Conservation (phyloP, 176 grass and related monocot species). For the Guadua angustifolia region DNA sequence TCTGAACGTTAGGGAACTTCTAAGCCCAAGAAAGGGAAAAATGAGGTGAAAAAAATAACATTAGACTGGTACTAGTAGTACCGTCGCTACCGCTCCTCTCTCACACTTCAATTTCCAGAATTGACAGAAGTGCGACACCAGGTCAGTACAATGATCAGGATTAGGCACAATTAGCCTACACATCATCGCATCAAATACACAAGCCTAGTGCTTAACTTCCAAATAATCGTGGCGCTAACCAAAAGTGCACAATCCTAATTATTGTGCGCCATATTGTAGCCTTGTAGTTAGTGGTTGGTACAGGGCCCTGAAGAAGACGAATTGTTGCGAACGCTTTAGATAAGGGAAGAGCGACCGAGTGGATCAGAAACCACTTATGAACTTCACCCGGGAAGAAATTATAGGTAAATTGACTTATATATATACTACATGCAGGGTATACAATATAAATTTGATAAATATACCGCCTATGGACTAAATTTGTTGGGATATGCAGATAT, state of each 20-base stretch:
- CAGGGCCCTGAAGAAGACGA: not conserved
- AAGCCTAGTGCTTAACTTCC: not conserved
- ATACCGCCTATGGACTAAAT: too few species aligned
- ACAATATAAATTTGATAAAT: too few species aligned
- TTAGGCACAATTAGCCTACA: not conserved
- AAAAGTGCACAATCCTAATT: slow-evolving; percentile 1
- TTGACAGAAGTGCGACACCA: not conserved
- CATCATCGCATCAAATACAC: slow-evolving; percentile 31
- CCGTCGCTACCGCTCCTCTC: slow-evolving; percentile 2
- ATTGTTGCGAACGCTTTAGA: slow-evolving; percentile 16
- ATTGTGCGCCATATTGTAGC: slow-evolving; percentile 29
- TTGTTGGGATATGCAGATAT: too few species aligned
- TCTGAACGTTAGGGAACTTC: not conserved
- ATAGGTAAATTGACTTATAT: too few species aligned
- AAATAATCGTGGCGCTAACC: slow-evolving; percentile 2
- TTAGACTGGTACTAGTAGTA: not conserved
- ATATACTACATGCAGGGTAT: too few species aligned
- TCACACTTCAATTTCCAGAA: not conserved
- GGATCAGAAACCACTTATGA: not conserved
- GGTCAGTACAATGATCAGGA: slow-evolving; percentile 20
- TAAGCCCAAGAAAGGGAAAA: not conserved
- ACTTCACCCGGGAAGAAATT: too few species aligned
- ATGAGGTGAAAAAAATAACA: not conserved
- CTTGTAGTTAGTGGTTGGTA: slow-evolving; percentile 37
- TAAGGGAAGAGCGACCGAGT: slow-evolving; percentile 25